Evolutionary conservation across 805 yeast species (phyloP).

Genomic region (Lachancea sp.): DNA sequence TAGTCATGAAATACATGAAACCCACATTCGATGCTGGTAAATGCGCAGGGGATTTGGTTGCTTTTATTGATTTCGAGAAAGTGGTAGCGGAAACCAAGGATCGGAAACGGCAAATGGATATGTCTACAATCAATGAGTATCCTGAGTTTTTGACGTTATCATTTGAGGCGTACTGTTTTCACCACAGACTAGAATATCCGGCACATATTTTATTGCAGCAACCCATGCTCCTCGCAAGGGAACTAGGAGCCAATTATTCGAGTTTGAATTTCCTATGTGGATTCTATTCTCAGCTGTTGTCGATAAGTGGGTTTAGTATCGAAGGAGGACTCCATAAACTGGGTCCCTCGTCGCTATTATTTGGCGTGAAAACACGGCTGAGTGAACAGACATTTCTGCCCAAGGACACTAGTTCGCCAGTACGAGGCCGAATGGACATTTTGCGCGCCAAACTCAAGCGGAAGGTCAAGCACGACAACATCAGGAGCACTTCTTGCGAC

Average conservation of each 20-base stretch:
- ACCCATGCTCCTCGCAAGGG: conserved; percentile 23
- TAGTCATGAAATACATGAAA: neutral
- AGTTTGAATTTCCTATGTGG: conserved; percentile 28
- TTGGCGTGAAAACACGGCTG: conserved; percentile 5
- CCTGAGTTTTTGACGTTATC: conserved; percentile 31
- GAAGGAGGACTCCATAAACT: conserved; percentile 18
- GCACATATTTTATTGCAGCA: conserved; percentile 28
- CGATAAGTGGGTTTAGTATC: conserved; percentile 27
- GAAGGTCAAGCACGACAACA: neutral
- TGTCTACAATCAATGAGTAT: conserved; percentile 26
- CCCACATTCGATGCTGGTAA: neutral
- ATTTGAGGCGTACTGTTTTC: conserved; percentile 34
- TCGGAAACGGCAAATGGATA: conserved; percentile 22
- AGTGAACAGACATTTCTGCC: conserved; percentile 11
- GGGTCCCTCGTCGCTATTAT: conserved; percentile 5
- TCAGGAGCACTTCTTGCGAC: neutral
- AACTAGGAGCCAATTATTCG: conserved; percentile 18
- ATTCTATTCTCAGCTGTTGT: conserved; percentile 26
- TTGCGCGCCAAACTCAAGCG: conserved; percentile 1
- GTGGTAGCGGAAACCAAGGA: conserved; percentile 19
- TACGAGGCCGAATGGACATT: neutral
- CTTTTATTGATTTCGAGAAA: conserved; percentile 15
- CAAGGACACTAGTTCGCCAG: conserved; percentile 1
- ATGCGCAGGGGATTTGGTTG: neutral
- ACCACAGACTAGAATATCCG: conserved; percentile 31